Conservation (phyloP, 345 rosid species). For the Pistacia atlantica region DNA sequence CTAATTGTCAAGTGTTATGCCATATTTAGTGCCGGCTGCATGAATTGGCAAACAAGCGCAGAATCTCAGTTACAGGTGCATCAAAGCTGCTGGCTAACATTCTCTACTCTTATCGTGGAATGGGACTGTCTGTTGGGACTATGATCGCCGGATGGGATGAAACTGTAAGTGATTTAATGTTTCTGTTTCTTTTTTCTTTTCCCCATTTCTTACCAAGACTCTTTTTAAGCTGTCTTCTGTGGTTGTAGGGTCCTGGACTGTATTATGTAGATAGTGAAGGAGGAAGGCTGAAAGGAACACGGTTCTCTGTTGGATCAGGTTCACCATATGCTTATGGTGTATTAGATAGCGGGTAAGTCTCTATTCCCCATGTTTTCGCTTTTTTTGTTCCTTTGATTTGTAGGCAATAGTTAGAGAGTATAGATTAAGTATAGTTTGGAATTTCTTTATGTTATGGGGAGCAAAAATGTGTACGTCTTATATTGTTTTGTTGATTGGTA, state of each 20-base stretch:
- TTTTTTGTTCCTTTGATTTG: background rate
- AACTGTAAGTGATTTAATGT: constrained; percentile 56
- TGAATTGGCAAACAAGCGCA: constrained; percentile 95
- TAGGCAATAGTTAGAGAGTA: background rate
- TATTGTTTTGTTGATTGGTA: background rate
- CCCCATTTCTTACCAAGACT: background rate
- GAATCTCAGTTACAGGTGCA: constrained; percentile 98
- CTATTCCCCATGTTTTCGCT: constrained; percentile 3
- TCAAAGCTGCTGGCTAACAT: constrained; percentile 99
- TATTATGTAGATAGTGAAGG: constrained; percentile 99
- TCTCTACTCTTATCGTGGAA: constrained; percentile 94
- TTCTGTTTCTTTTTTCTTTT: background rate
- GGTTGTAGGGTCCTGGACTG: constrained; percentile 88
- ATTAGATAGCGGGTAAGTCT: constrained; percentile 81
- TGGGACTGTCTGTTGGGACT: constrained; percentile 98
- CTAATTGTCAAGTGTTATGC: constrained; percentile 23
- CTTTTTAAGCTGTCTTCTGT: constrained; percentile 7
- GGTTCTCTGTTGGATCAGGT: constrained; percentile 99
- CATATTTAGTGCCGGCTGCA: constrained; percentile 84
- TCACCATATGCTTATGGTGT: constrained; percentile 99
- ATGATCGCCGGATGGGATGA: constrained; percentile 99
- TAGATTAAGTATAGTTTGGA: background rate
- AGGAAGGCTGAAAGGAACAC: constrained; percentile 91
- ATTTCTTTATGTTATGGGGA: background rate
- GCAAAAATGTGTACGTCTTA: background rate